phyloP scores from a whole-genome alignment of 2,329 filamentous ascomycete genomes.

The Trichocomaceae sp. region DNA sequence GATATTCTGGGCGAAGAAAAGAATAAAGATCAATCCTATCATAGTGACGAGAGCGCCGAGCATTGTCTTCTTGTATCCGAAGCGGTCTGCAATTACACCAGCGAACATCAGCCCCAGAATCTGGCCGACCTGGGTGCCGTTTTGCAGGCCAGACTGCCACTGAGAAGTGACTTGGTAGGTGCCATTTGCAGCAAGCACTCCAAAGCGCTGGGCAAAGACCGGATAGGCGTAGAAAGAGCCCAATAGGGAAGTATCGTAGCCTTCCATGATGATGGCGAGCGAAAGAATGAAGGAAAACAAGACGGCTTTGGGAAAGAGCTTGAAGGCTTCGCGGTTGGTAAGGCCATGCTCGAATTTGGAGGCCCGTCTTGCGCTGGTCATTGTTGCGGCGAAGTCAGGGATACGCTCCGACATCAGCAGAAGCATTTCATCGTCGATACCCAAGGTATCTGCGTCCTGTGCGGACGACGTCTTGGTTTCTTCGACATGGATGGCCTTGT shows the following conservation, averaged over 20 bases:
- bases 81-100: slow-evolving; percentile 54
- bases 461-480: slow-evolving; percentile 6
- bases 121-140: slow-evolving; percentile 55
- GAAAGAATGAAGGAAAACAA: slow-evolving; percentile 37
- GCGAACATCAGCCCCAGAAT: slow-evolving; percentile 62
- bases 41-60: slow-evolving; percentile 36
- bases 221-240: slow-evolving; percentile 46
- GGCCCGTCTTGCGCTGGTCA: slow-evolving; percentile 4
- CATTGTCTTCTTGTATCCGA: slow-evolving; percentile 40
- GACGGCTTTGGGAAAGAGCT: slow-evolving; percentile 22
- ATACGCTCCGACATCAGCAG: slow-evolving; percentile 27
- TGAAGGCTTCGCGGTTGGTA: slow-evolving; percentile 16
- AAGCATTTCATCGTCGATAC: slow-evolving; percentile 24
- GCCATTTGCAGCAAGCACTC: slow-evolving; percentile 12
- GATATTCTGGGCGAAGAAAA: slow-evolving; percentile 39
- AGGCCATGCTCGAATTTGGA: slow-evolving; percentile 15
- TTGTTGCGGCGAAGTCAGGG: slow-evolving; percentile 18
- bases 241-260: slow-evolving; percentile 48
- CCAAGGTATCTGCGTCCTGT: slow-evolving; percentile 22
- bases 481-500: slow-evolving; percentile 6
- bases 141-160: slow-evolving; percentile 49
- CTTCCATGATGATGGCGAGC: slow-evolving; percentile 47
- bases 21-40: slow-evolving; percentile 39
- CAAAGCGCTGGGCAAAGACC: slow-evolving; percentile 37
- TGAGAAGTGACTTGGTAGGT: slow-evolving; percentile 45